A percentile compares a stretch with the other conserved stretches of the same genome.
Conservation (phyloP, 176 grass and related monocot genomes). For the Pontederia crassipes region DNA sequence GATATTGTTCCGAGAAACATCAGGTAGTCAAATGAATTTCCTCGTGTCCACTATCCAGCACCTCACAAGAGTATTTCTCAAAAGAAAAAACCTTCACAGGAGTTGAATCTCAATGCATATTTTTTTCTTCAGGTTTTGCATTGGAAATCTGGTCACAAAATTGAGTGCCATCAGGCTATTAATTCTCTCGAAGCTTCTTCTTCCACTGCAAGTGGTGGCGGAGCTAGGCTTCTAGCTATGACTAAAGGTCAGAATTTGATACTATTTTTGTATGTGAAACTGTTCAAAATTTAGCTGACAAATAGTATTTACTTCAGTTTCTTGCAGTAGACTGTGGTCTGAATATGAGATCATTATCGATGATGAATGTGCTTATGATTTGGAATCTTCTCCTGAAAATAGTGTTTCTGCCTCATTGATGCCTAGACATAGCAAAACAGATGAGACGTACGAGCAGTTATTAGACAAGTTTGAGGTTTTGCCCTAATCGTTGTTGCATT, state of each 20-base stretch:
- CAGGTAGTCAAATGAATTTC: conserved; percentile 33
- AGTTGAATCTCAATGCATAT: background rate
- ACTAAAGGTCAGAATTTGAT: conserved; percentile 36
- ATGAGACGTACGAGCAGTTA: conserved; percentile 50
- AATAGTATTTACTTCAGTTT: conserved; percentile 41
- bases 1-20: conserved; percentile 90
- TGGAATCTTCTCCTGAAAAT: conserved; percentile 49
- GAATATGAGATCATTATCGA: conserved; percentile 68
- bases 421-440: conserved; percentile 40
- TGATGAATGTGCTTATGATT: conserved; percentile 42
- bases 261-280: conserved; percentile 14
- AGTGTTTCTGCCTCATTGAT: conserved; percentile 41
- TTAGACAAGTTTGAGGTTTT: conserved; percentile 93
- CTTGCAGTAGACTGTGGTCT: conserved; percentile 46
- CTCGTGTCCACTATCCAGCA: no score
- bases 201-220: conserved; percentile 1
- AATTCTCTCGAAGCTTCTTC: conserved; percentile 31
- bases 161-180: conserved; percentile 48
- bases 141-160: conserved; percentile 75
- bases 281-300: conserved; percentile 1
- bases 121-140: conserved; percentile 49
- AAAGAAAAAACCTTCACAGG: conserved; percentile 1
- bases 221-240: background rate
- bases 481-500: background rate
- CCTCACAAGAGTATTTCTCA: no score